Conservation (phyloP, 2,329 filamentous ascomycete species). For the Anthostomella pinea region DNA sequence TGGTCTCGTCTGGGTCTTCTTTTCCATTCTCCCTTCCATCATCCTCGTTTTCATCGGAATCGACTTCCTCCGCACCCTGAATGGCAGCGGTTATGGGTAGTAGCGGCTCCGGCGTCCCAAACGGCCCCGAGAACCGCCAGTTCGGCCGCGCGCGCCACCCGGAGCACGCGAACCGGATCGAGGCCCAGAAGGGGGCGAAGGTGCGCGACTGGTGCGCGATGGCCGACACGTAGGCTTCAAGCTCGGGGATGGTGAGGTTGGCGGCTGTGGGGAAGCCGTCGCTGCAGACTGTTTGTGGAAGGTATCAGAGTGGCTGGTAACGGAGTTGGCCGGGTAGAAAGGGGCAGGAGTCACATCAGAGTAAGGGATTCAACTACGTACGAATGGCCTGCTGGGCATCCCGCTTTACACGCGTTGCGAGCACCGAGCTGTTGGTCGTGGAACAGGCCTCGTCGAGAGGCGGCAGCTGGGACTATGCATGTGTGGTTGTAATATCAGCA, state of each 20-base stretch:
- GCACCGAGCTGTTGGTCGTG: too few species aligned
- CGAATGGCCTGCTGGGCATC: too few species aligned
- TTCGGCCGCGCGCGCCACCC: slow-evolving; percentile 37
- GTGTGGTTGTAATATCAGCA: too few species aligned
- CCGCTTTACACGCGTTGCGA: too few species aligned
- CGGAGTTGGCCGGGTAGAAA: too few species aligned
- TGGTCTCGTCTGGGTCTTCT: slow-evolving; percentile 14
- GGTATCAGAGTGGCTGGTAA: too few species aligned
- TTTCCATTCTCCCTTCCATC: background rate
- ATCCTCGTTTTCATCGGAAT: background rate
- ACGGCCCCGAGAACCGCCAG: slow-evolving; percentile 39
- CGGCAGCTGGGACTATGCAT: slow-evolving; percentile 4
- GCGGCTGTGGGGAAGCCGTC: slow-evolving; percentile 31
- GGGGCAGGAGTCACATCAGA: too few species aligned
- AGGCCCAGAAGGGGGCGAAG: slow-evolving; percentile 34
- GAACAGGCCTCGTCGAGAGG: background rate
- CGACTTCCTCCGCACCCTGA: background rate
- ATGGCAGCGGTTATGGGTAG: background rate
- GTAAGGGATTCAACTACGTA: too few species aligned
- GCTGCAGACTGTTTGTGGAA: too few species aligned
- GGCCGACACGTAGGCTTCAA: slow-evolving; percentile 28
- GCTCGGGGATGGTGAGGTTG: slow-evolving; percentile 21
- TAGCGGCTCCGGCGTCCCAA: slow-evolving; percentile 15
- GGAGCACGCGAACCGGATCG: slow-evolving; percentile 38
- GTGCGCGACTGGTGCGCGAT: slow-evolving; percentile 29